Evolutionary conservation across 1,284 basidiomycete species (phyloP).

Genomic region (Cutaneotrichosporon mucoides): DNA sequence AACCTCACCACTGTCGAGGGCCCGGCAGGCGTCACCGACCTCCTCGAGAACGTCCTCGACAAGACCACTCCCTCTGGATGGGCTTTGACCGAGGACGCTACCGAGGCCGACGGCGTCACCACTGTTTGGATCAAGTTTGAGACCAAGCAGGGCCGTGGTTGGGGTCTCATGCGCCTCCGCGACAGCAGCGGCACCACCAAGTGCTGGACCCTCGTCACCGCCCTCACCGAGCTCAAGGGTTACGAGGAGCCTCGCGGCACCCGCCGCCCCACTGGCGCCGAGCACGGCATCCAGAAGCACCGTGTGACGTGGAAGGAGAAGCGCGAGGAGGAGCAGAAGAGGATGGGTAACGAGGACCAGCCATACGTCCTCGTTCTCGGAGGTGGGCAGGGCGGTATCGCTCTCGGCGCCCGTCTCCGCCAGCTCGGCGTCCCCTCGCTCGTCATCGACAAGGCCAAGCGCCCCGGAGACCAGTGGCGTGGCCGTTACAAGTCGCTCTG

Average conservation of each 20-base stretch:
- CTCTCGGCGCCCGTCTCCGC: constrained; percentile 45
- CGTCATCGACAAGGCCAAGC: constrained; percentile 43
- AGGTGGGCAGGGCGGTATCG: constrained; percentile 25
- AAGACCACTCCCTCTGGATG: constrained; percentile 8
- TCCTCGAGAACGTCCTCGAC: constrained; percentile 9
- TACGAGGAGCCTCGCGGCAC: constrained; percentile 48
- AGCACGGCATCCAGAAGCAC: constrained; percentile 20
- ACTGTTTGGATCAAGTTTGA: constrained; percentile 39
- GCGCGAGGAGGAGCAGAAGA: constrained; percentile 29
- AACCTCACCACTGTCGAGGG: constrained; percentile 60
- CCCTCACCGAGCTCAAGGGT: constrained; percentile 56
- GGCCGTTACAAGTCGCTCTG: constrained; percentile 57
- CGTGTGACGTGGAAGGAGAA: constrained; percentile 23
- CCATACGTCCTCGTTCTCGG: constrained; percentile 28
- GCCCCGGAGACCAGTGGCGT: constrained; percentile 50
- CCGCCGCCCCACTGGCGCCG: constrained; percentile 18
- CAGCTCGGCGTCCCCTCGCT: constrained; percentile 45
- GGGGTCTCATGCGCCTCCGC: constrained; percentile 24
- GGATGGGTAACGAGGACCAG: constrained; percentile 19
- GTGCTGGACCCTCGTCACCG: constrained; percentile 56
- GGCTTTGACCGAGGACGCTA: constrained; percentile 30
- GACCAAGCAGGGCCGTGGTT: constrained; percentile 45
- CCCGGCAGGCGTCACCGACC: constrained; percentile 29
- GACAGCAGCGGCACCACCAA: constrained; percentile 57
- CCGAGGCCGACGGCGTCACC: constrained; percentile 16